These are phyloP conservation scores for Fusarium tanahbumbuense DNA, from an alignment of 2,329 filamentous ascomycete genomes.

Conservation along the genomic window DNA sequence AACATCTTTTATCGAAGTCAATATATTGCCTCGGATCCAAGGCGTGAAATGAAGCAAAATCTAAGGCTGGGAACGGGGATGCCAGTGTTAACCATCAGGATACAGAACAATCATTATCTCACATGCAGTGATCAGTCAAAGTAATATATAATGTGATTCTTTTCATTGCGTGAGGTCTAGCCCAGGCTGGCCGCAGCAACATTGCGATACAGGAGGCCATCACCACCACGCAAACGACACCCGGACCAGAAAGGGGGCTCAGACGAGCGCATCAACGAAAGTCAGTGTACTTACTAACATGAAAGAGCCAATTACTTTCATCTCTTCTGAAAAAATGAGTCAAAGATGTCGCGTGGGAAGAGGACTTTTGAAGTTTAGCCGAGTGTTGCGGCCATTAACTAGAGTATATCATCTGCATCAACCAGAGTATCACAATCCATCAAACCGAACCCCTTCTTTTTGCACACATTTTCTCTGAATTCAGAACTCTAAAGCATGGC, in stretches of 20 bases:
- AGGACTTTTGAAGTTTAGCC: background rate
- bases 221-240: background rate
- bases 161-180: rapidly evolving
- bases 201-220: background rate
- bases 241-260: background rate
- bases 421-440: background rate
- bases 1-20: background rate
- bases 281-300: rapidly evolving
- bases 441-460: background rate
- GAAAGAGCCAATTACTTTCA: background rate
- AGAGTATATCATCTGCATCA: background rate
- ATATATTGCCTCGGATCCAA: background rate
- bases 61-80: background rate
- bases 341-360: background rate
- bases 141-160: rapidly evolving
- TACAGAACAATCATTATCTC: rapidly evolving
- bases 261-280: background rate
- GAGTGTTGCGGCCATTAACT: background rate
- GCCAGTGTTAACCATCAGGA: background rate
- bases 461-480: rapidly evolving
- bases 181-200: rapidly evolving
- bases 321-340: background rate
- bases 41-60: background rate
- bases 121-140: rapidly evolving
- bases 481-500: background rate